A percentile compares a stretch with the other conserved stretches of the same genome.
Evolutionary conservation across 345 rosid species (phyloP).

Genomic region (Passiflora organensis): DNA sequence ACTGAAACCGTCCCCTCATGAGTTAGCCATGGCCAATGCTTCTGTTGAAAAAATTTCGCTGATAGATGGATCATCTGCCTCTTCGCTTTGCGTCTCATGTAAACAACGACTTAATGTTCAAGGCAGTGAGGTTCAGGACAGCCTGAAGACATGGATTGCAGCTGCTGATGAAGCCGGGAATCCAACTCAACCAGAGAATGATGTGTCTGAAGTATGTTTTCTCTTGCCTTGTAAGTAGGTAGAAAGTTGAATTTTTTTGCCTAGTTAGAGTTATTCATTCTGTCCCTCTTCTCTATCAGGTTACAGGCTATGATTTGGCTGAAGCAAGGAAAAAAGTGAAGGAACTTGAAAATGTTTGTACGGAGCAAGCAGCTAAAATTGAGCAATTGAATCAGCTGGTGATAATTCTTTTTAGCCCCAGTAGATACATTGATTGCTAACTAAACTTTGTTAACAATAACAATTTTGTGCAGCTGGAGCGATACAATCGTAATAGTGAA

Average conservation of each 20-base stretch:
- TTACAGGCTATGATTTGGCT: constrained; percentile 21
- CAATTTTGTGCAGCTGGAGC: constrained; percentile 46
- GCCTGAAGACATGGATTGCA: constrained; percentile 50
- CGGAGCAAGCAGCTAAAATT: constrained; percentile 76
- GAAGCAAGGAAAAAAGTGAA: constrained; percentile 39
- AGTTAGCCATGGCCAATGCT: constrained; percentile 41
- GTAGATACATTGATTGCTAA: neutral
- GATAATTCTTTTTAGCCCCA: constrained; percentile 16
- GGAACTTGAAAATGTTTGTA: constrained; percentile 64
- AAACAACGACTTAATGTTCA: constrained; percentile 38
- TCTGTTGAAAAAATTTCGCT: constrained; percentile 40
- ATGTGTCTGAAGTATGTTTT: constrained; percentile 23
- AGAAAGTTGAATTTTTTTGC: neutral
- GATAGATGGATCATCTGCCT: constrained; percentile 28
- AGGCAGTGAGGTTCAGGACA: constrained; percentile 36
- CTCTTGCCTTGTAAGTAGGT: constrained; percentile 3
- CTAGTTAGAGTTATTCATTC: neutral
- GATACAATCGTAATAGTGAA: constrained; percentile 41
- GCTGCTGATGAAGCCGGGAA: constrained; percentile 23
- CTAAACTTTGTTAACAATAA: constrained; percentile 1
- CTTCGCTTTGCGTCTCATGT: constrained; percentile 65
- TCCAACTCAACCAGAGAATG: constrained; percentile 1
- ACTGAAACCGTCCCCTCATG: constrained; percentile 53
- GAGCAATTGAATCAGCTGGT: constrained; percentile 60
- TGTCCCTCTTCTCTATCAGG: constrained; percentile 37